A percentile compares a stretch with the other conserved stretches of the same genome.
These are phyloP conservation scores for Cornus florida DNA, from an alignment of 148 eudicot genomes.

Conservation along the genomic window DNA sequence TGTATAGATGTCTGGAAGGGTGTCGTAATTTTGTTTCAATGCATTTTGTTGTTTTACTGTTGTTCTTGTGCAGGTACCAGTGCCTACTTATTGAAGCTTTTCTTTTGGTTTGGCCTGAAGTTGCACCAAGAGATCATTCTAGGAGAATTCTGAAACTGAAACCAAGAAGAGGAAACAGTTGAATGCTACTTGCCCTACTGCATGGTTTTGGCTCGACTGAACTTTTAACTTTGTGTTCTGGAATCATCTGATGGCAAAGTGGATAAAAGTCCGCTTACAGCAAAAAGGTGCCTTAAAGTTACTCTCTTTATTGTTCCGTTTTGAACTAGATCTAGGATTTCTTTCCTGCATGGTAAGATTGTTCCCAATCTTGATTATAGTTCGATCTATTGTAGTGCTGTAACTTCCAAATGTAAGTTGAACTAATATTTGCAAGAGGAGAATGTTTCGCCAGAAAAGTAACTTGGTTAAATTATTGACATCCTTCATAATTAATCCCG, in stretches of 20 bases:
- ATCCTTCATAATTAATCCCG: no score
- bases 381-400: not conserved
- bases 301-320: not conserved
- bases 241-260: no score
- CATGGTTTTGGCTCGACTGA: not conserved
- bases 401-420: not conserved
- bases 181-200: not conserved
- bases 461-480: no score
- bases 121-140: not conserved
- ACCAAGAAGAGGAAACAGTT: not conserved
- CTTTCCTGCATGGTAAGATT: not conserved
- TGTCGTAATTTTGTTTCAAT: not conserved
- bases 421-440: no score
- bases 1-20: not conserved
- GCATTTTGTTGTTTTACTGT: not conserved
- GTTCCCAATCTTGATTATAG: not conserved
- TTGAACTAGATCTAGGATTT: not conserved
- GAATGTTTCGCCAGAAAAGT: no score
- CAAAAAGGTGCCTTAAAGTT: not conserved
- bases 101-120: not conserved
- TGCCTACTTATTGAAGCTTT: not conserved
- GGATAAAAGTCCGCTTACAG: no score
- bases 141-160: not conserved
- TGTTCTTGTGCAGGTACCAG: not conserved
- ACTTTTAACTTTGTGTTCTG: no score